Evolutionary conservation across 2,329 filamentous ascomycete species (phyloP), one percentile per base, ranked within the genome.

Genomic region (Phialophora chinensis): DNA sequence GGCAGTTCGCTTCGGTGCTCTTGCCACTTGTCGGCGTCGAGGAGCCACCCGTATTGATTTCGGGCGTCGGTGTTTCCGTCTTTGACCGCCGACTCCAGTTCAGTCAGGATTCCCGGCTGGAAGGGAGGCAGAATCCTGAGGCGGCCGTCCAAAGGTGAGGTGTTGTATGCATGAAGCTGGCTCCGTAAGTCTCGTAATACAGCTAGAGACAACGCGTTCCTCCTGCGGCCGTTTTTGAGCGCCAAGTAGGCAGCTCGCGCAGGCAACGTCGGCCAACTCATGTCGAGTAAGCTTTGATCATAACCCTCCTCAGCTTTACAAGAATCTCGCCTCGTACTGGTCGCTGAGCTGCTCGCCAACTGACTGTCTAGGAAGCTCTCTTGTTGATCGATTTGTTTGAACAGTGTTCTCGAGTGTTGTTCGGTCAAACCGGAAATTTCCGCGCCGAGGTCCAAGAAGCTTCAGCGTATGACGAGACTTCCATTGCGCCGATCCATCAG

Each of bases 401-500:
- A 52, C 7, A 23, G 0, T 23, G 49, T 25, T 1, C 23, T 23
- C 38, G 23, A 4, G 27, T 85, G 66, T 50, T 52, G 61, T 52
- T 25, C 31, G 57, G 35, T 20, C 27, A 50, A 23, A 57, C 23
- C 25, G 59, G 61, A 38, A n/a, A 20, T 33, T 42, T 57, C 33
- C 27, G 33, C 49, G 29, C 20, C 52, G 47, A 57, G 53, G 42
- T 63, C 23, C 17, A 35, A 44, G 14, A 52, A 49, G 52, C 12
- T 33, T 72, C 67, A 72, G 47, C 66, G 44, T 59, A 71, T 66
- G 20, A 67, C 64, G 38, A 72, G 67, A 33, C 71, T 73, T 3
- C 72, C 72, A 60, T 74, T 73, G 10, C 72, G 67, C 33, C 72
- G 65, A 58, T 74, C 72, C 72, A 74, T 73, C 10, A 72, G 54